phyloP scores from a whole-genome alignment of 2,329 filamentous ascomycete genomes.

The Lasiodiplodia gonubiensis region DNA sequence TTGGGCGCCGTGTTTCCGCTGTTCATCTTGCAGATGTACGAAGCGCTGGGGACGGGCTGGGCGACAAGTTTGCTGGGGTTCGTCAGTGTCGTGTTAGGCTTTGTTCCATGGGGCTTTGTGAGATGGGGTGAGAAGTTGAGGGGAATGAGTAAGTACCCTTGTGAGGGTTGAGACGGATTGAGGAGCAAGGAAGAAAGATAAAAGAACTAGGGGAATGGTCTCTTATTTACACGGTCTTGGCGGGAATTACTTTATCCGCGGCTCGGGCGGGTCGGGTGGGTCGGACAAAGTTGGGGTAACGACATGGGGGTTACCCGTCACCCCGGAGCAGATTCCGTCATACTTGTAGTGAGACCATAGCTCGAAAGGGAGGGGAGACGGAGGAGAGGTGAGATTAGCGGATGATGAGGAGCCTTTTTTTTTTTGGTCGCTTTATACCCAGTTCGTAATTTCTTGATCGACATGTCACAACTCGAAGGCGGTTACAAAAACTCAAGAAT shows the following conservation, averaged over 20 bases:
- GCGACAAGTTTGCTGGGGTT: constrained; percentile 49
- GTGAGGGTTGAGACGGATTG: not conserved
- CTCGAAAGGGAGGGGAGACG: not conserved
- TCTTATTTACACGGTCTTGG: not conserved
- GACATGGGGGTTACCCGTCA: not conserved
- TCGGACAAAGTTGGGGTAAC: not conserved
- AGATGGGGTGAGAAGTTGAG: constrained; percentile 16
- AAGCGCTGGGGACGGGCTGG: constrained; percentile 45
- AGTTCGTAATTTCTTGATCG: not conserved
- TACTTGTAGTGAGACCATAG: not conserved
- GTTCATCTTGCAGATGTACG: constrained; percentile 61
- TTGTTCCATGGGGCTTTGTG: constrained; percentile 29
- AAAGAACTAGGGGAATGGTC: not conserved
- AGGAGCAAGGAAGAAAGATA: not conserved
- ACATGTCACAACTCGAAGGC: not conserved
- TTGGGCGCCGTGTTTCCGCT: constrained; percentile 65
- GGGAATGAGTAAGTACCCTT: constrained; percentile 17
- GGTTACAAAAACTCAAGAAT: not conserved
- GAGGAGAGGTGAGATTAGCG: not conserved
- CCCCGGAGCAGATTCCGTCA: not conserved
- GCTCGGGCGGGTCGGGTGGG: not conserved
- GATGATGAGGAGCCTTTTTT: not conserved
- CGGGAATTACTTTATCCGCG: constrained; percentile 10
- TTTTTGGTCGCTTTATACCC: constrained; percentile 2
- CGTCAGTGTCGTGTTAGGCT: constrained; percentile 41